These are phyloP conservation scores for Geotrichum aggregatum DNA, from an alignment of 1,139 yeast genomes.

Conservation along the genomic window DNA sequence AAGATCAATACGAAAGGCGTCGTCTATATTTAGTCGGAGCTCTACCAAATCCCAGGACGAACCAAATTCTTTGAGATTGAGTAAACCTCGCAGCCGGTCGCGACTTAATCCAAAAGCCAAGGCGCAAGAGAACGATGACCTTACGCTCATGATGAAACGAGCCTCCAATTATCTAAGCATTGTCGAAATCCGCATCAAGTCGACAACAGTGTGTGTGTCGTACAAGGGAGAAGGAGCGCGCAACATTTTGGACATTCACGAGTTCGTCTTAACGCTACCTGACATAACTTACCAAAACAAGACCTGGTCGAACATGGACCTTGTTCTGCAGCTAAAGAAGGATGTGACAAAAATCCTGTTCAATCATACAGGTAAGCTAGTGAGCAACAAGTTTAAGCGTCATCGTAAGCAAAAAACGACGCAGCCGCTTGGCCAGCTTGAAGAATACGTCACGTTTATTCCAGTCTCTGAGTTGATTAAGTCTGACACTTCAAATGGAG, in stretches of 20 bases:
- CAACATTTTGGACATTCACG: conserved; percentile 66
- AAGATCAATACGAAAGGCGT: background rate
- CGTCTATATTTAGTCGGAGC: conserved; percentile 1
- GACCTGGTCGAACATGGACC: conserved; percentile 76
- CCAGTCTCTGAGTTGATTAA: conserved; percentile 33
- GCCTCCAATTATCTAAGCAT: conserved; percentile 66
- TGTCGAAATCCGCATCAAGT: conserved; percentile 53
- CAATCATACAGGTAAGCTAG: conserved; percentile 71
- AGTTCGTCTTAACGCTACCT: conserved; percentile 63
- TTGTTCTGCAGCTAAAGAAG: conserved; percentile 58
- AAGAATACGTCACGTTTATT: conserved; percentile 36
- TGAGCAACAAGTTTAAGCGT: conserved; percentile 61
- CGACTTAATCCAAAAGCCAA: background rate
- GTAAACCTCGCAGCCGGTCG: no score
- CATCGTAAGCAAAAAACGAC: conserved; percentile 32
- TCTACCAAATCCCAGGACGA: background rate
- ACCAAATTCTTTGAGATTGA: no score
- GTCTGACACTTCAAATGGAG: background rate
- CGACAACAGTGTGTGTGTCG: conserved; percentile 57
- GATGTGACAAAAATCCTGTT: conserved; percentile 62
- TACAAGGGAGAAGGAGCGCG: conserved; percentile 58
- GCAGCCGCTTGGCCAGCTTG: conserved; percentile 35
- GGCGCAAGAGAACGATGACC: conserved; percentile 40
- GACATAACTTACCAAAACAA: conserved; percentile 58
- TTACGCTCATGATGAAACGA: conserved; percentile 57